Conservation (phyloP, 108 stramenopile species). For the Nannochloropsis salina region DNA sequence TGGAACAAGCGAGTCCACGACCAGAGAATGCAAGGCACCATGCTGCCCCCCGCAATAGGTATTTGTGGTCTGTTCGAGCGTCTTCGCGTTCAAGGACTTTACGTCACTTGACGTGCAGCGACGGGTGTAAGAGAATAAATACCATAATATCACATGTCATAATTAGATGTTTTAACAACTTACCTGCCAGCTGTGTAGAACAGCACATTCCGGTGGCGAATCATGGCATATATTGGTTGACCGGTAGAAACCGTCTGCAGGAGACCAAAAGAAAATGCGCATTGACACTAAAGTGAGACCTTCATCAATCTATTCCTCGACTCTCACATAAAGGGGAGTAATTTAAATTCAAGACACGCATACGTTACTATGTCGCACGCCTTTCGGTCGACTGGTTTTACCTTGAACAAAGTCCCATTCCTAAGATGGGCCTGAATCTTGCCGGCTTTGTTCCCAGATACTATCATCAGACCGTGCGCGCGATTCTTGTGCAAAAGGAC, state of each 20-base stretch:
- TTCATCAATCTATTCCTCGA: no score
- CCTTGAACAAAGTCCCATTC: slow-evolving; percentile 16
- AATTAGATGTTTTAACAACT: neutral
- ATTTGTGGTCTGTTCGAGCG: neutral
- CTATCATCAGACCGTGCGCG: neutral
- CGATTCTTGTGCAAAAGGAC: slow-evolving; percentile 1
- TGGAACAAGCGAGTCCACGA: neutral
- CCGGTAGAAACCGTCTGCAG: neutral
- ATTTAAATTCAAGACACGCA: no score
- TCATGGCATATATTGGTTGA: neutral
- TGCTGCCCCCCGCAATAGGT: neutral
- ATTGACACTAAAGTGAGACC: no score
- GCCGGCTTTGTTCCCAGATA: slow-evolving; percentile 2
- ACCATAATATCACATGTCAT: neutral
- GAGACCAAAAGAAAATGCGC: neutral
- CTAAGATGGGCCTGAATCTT: neutral
- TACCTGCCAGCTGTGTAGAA: slow-evolving; percentile 3
- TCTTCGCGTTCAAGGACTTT: neutral
- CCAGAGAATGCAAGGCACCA: slow-evolving; percentile 10
- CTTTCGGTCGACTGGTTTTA: neutral
- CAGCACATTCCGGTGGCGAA: neutral
- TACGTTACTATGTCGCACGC: no score
- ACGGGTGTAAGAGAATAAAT: no score
- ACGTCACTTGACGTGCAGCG: neutral
- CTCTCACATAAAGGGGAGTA: no score